A percentile compares a stretch with the other conserved stretches of the same genome.
phyloP scores from a whole-genome alignment of 495 filamentous ascomycete genomes.

The Glonium stellatum region DNA sequence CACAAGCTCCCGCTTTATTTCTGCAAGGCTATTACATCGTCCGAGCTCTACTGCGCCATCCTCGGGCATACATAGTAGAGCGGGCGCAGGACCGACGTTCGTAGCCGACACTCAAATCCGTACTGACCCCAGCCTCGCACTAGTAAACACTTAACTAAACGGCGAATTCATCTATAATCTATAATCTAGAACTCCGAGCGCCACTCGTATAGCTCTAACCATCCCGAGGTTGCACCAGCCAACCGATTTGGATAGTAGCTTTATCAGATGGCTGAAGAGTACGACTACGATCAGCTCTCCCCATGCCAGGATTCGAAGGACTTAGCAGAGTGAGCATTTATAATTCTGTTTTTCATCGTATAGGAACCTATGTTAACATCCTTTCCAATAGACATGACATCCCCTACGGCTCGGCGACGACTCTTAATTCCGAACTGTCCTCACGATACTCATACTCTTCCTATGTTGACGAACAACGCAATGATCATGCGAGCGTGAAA shows the following conservation, averaged over 20 bases:
- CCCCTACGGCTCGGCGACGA: slow-evolving; percentile 3
- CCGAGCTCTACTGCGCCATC: not conserved
- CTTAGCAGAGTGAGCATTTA: slow-evolving; percentile 17
- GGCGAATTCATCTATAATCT: too few species aligned
- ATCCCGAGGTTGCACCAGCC: not conserved
- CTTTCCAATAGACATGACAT: not conserved
- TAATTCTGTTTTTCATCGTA: not conserved
- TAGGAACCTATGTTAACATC: not conserved
- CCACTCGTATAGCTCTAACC: not conserved
- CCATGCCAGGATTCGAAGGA: slow-evolving; percentile 11
- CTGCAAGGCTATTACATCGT: not conserved
- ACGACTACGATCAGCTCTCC: slow-evolving; percentile 17
- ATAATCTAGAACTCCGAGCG: too few species aligned
- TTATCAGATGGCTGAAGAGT: slow-evolving; percentile 9
- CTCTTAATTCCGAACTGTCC: not conserved
- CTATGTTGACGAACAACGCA: not conserved
- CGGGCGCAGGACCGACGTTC: not conserved
- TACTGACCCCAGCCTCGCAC: too few species aligned
- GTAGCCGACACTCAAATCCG: not conserved
- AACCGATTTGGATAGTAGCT: not conserved
- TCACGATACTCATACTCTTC: not conserved
- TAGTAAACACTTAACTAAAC: too few species aligned
- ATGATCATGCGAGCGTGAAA: slow-evolving; percentile 5
- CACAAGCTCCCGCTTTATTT: not conserved
- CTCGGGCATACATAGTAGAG: not conserved